A percentile compares a stretch with the other conserved stretches of the same genome.
Evolutionary conservation across 2,329 filamentous ascomycete genomes (phyloP).

Genomic region (Neofusicoccum sp.): DNA sequence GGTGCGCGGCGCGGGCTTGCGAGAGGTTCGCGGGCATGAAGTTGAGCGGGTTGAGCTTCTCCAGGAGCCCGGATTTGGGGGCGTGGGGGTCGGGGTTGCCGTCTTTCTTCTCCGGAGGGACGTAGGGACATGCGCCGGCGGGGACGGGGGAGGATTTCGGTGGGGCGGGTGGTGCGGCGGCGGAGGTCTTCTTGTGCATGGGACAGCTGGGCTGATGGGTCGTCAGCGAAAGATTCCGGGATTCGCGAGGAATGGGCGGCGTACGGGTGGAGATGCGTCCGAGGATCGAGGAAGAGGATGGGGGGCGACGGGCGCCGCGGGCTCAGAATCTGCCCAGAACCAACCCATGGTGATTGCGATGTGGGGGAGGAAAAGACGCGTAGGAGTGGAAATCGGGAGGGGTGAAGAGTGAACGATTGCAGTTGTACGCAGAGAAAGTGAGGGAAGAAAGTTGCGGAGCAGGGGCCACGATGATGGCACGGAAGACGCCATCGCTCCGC

Average conservation of each 20-base stretch:
- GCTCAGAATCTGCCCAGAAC: conserved; percentile 64
- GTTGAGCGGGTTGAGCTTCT: conserved; percentile 78
- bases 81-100: conserved; percentile 37
- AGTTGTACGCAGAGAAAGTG: background rate
- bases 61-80: conserved; percentile 51
- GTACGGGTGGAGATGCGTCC: conserved; percentile 56
- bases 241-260: conserved; percentile 28
- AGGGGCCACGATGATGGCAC: conserved; percentile 17
- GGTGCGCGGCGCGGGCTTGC: conserved; percentile 71
- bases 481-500: background rate
- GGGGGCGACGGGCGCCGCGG: conserved; percentile 42
- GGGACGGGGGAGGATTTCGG: conserved; percentile 31
- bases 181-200: conserved; percentile 56
- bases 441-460: conserved; percentile 16
- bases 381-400: background rate
- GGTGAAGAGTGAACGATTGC: background rate
- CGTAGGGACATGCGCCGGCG: conserved; percentile 47
- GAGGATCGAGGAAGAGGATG: conserved; percentile 46
- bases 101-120: conserved; percentile 13
- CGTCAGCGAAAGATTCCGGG: conserved; percentile 21
- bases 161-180: conserved; percentile 29
- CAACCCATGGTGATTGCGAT: conserved; percentile 56
- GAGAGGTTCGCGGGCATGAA: conserved; percentile 92
- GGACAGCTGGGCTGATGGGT: conserved; percentile 61
- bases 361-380: background rate